phyloP scores from a whole-genome alignment of 1,284 basidiomycete genomes.

The Sporisorium scitamineum region DNA sequence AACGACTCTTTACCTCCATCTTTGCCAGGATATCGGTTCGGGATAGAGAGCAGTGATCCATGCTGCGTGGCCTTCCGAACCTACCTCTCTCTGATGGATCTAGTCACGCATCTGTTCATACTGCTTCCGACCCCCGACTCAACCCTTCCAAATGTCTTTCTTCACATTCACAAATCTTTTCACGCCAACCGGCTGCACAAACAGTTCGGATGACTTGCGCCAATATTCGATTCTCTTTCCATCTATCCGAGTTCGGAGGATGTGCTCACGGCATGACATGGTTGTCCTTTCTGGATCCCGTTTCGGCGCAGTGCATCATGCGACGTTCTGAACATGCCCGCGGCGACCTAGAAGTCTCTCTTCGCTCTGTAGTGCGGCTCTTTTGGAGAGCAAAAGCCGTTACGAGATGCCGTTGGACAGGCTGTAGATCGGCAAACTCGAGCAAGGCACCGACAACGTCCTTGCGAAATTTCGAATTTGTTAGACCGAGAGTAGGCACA shows the following conservation, averaged over 20 bases:
- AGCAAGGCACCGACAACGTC: no score
- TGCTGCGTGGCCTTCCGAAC: conserved; percentile 2
- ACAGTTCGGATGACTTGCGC: conserved; percentile 18
- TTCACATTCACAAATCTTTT: conserved; percentile 5
- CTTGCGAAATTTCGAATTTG: background rate
- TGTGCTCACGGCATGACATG: conserved; percentile 7
- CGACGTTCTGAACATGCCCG: no score
- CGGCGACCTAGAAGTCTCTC: no score
- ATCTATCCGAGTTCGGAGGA: background rate
- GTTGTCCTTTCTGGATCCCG: background rate
- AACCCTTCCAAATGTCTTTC: background rate
- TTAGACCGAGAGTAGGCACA: background rate
- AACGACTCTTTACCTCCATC: background rate
- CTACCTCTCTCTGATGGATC: conserved; percentile 7
- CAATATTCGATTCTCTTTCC: conserved; percentile 16
- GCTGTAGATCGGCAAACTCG: background rate
- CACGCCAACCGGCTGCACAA: conserved; percentile 13
- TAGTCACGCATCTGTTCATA: conserved; percentile 22
- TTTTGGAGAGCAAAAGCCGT: background rate
- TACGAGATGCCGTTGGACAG: background rate
- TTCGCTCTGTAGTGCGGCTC: background rate
- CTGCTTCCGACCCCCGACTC: conserved; percentile 13
- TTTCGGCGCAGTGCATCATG: background rate
- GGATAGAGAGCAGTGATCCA: background rate
- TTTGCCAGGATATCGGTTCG: background rate